Evolutionary conservation across 352 stramenopile species (phyloP).

Genomic region (Pythium guiyangense): DNA sequence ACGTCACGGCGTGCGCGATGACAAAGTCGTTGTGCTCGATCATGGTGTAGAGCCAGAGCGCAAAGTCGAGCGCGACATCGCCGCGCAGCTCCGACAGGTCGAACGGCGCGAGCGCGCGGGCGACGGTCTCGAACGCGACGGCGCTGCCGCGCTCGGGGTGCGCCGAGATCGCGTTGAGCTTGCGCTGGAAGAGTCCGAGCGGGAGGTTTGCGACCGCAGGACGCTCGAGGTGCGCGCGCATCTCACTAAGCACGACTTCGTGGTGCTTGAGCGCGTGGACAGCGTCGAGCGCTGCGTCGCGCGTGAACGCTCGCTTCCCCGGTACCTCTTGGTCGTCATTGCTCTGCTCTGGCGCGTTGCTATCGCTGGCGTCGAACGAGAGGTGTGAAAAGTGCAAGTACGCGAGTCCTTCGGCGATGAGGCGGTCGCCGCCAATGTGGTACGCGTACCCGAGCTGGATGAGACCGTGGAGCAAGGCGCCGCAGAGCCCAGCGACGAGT

Average conservation of each 20-base stretch:
- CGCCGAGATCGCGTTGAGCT: too few species aligned
- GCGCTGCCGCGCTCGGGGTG: too few species aligned
- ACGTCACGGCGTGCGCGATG: too few species aligned
- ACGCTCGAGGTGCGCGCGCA: conserved; percentile 6
- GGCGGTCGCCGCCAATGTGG: conserved; percentile 20
- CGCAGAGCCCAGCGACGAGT: too few species aligned
- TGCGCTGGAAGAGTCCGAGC: conserved; percentile 13
- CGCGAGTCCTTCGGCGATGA: conserved; percentile 26
- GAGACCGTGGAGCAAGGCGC: conserved; percentile 30
- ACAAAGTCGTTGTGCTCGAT: too few species aligned
- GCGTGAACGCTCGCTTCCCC: conserved; percentile 15
- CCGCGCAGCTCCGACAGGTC: too few species aligned
- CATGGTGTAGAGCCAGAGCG: too few species aligned
- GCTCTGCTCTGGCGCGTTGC: neutral
- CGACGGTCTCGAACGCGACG: too few species aligned
- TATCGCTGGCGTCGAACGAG: conserved; percentile 20
- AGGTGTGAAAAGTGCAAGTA: conserved; percentile 34
- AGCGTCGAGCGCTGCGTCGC: conserved; percentile 11
- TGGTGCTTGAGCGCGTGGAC: conserved; percentile 10
- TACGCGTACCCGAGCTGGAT: conserved; percentile 37
- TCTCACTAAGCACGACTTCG: conserved; percentile 9
- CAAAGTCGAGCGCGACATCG: too few species aligned
- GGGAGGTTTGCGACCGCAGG: conserved; percentile 3
- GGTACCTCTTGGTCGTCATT: neutral
- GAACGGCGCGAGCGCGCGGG: too few species aligned